phyloP scores from a whole-genome alignment of 1,284 basidiomycete species.

The Tausonia pullulans region DNA sequence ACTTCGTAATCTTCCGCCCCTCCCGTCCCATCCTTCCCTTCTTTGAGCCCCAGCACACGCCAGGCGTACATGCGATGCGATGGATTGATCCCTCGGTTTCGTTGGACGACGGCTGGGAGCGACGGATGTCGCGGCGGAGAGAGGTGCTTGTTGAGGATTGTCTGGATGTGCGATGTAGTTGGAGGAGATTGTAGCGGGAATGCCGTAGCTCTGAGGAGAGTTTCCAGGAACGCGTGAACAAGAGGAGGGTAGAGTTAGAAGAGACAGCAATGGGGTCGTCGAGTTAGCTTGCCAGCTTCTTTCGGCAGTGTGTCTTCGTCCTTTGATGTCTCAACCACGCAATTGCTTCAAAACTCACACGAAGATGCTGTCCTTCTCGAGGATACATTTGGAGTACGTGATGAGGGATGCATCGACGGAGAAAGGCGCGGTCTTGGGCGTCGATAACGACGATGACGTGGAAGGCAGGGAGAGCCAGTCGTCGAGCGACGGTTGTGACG shows the following conservation, averaged over 20 bases:
- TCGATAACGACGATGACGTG: neutral
- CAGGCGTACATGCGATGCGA: conserved; percentile 32
- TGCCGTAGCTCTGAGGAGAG: neutral
- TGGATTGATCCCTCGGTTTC: conserved; percentile 3
- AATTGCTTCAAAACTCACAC: neutral
- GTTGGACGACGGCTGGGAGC: neutral
- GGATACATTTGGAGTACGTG: conserved; percentile 1
- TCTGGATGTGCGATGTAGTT: neutral
- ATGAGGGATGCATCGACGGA: neutral
- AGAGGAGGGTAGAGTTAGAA: neutral
- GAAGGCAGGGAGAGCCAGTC: conserved; percentile 6
- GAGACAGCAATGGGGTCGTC: neutral
- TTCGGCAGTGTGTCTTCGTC: too few relatives aligned
- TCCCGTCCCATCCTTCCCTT: conserved; percentile 29
- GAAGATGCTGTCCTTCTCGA: conserved; percentile 12
- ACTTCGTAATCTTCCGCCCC: conserved; percentile 33
- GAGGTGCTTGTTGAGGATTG: conserved; percentile 8
- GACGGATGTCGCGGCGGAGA: conserved; percentile 4
- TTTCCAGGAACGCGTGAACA: too few relatives aligned
- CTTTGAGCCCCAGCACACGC: conserved; percentile 24
- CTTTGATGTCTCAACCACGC: too few relatives aligned
- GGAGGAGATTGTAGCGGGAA: conserved; percentile 9
- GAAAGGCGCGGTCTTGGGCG: neutral
- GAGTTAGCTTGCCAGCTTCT: neutral
- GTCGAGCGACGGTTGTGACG: conserved; percentile 13